A percentile compares a stretch with the other conserved stretches of the same genome.
Conservation (phyloP, 202 grass and related monocot species). For the Panicum virgatum region DNA sequence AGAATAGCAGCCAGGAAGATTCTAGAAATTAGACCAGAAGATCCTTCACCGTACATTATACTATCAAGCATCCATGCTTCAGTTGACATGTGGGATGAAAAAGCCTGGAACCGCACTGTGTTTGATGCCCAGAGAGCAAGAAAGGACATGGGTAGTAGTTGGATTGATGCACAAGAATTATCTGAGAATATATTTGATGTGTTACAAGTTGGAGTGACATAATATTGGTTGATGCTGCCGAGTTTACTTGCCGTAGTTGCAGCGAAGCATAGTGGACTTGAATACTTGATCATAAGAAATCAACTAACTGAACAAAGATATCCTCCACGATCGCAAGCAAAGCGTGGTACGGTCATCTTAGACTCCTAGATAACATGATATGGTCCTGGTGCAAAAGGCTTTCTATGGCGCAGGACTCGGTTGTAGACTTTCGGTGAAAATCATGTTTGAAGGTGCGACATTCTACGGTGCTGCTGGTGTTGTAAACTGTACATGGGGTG, state of each 20-base stretch:
- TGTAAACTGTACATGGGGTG: slow-evolving; percentile 15
- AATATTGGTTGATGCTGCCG: slow-evolving; percentile 1
- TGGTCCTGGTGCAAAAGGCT: not conserved
- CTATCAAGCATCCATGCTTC: slow-evolving; percentile 76
- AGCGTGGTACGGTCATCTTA: not conserved
- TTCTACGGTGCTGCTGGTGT: not conserved
- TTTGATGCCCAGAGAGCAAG: slow-evolving; percentile 40
- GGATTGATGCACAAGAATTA: slow-evolving; percentile 44
- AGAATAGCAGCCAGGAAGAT: slow-evolving; percentile 66
- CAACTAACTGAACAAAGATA: not conserved
- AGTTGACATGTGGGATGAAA: slow-evolving; percentile 67
- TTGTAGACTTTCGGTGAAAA: not conserved
- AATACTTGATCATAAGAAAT: not conserved
- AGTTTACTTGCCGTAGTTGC: not conserved
- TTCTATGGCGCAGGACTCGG: not conserved
- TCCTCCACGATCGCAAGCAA: slow-evolving; percentile 6
- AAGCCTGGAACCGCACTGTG: slow-evolving; percentile 39
- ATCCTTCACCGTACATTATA: slow-evolving; percentile 68
- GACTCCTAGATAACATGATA: slow-evolving; percentile 12
- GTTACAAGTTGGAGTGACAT: slow-evolving; percentile 47
- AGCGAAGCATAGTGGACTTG: slow-evolving; percentile 13
- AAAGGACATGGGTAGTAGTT: slow-evolving; percentile 62
- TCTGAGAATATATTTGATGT: slow-evolving; percentile 36
- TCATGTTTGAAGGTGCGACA: slow-evolving; percentile 19
- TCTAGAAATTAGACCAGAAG: slow-evolving; percentile 56